These are phyloP conservation scores for Gnomoniopsis smithogilvyi DNA, from an alignment of 2,329 filamentous ascomycete species.

Conservation along the genomic window DNA sequence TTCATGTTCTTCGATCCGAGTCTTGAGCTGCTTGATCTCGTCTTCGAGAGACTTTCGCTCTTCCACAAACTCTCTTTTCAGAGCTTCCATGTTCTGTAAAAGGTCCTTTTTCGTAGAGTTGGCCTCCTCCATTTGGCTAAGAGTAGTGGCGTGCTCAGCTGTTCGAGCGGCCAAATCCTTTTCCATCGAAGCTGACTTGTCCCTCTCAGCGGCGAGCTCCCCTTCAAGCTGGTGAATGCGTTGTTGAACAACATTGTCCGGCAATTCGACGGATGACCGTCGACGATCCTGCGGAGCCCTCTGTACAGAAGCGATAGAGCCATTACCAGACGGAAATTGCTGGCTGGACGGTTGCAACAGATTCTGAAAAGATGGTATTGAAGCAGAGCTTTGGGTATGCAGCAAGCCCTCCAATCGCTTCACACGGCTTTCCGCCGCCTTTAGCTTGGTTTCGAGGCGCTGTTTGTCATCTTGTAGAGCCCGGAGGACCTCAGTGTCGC, in stretches of 20 bases:
- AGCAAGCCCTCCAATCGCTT: conserved; percentile 88
- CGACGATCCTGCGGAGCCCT: conserved; percentile 40
- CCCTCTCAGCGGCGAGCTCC: conserved; percentile 72
- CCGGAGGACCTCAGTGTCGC: conserved; percentile 78
- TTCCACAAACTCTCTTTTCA: conserved; percentile 82
- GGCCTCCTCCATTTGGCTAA: conserved; percentile 74
- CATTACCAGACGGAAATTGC: conserved; percentile 46
- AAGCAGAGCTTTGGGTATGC: conserved; percentile 71
- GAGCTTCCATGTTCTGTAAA: conserved; percentile 88
- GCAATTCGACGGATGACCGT: conserved; percentile 33
- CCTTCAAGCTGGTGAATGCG: conserved; percentile 67
- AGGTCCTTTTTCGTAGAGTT: conserved; percentile 93
- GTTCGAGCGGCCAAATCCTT: conserved; percentile 62
- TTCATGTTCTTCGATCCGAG: conserved; percentile 81
- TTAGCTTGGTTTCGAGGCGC: conserved; percentile 69
- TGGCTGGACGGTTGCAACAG: conserved; percentile 50
- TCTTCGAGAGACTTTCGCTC: conserved; percentile 81
- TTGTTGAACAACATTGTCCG: conserved; percentile 40
- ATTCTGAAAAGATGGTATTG: conserved; percentile 49
- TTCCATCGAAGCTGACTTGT: conserved; percentile 63
- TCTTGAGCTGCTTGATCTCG: conserved; percentile 73
- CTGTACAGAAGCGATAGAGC: conserved; percentile 46
- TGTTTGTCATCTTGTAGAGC: conserved; percentile 80
- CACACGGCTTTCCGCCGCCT: conserved; percentile 84
- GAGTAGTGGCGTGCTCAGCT: conserved; percentile 58